Conservation (phyloP, 2,329 filamentous ascomycete species). For the Aspergillus calidoustus region DNA sequence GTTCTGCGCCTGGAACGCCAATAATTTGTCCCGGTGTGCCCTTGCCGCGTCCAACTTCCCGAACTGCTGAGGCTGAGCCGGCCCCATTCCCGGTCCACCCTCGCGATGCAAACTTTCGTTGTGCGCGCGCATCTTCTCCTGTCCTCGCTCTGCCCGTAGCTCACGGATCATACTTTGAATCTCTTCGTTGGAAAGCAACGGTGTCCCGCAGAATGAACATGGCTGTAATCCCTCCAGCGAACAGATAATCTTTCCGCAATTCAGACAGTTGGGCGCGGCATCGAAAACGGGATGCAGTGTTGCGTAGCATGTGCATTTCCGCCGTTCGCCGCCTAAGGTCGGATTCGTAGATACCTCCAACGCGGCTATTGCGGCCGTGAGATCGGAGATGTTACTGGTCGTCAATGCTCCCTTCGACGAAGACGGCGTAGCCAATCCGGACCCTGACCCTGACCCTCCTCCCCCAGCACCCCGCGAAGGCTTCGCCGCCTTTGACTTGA, state of each 20-base stretch:
- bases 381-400: conserved; percentile 58
- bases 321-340: conserved; percentile 62
- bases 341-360: conserved; percentile 94
- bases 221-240: conserved; percentile 91
- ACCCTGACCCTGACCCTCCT: conserved; percentile 66
- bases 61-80: conserved; percentile 28
- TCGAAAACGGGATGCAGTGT: conserved; percentile 83
- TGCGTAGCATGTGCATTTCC: conserved; percentile 83
- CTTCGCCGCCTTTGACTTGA: conserved; percentile 62
- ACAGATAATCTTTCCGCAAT: conserved; percentile 93
- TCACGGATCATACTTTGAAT: conserved; percentile 84
- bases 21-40: conserved; percentile 78
- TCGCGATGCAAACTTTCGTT: conserved; percentile 57
- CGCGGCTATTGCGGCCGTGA: conserved; percentile 79
- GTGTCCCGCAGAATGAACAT: conserved; percentile 84
- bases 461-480: conserved; percentile 62
- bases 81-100: conserved; percentile 34
- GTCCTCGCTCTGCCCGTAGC: conserved; percentile 81
- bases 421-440: conserved; percentile 48
- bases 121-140: conserved; percentile 83
- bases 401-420: conserved; percentile 59
- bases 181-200: conserved; percentile 73
- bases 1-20: conserved; percentile 84
- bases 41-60: conserved; percentile 71
- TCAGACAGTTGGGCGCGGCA: conserved; percentile 91